These are phyloP conservation scores for Tricharina praecox DNA, from an alignment of 495 filamentous ascomycete genomes.

Conservation along the genomic window DNA sequence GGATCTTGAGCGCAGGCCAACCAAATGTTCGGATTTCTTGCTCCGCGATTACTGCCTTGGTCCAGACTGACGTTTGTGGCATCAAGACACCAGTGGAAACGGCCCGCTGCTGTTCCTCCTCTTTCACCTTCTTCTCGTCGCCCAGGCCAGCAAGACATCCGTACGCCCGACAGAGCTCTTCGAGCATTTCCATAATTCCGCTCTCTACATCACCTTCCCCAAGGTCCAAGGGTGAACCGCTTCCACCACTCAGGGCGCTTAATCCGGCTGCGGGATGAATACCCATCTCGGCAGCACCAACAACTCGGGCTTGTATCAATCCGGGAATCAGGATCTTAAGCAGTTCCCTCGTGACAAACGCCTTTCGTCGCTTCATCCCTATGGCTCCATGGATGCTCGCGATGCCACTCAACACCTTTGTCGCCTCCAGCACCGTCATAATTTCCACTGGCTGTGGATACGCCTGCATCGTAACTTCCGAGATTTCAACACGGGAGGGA, in stretches of 20 bases:
- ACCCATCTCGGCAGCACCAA: slow-evolving; percentile 83
- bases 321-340: slow-evolving; percentile 66
- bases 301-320: slow-evolving; percentile 78
- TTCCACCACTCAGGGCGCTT: slow-evolving; percentile 23
- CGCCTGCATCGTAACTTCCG: slow-evolving; percentile 20
- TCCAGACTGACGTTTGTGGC: slow-evolving; percentile 10
- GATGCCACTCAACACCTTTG: slow-evolving; percentile 55
- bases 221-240: slow-evolving; percentile 41
- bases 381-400: slow-evolving; percentile 61
- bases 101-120: slow-evolving; percentile 7
- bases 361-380: slow-evolving; percentile 70
- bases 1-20: slow-evolving; percentile 54
- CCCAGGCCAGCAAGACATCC: slow-evolving; percentile 23
- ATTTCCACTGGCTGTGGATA: slow-evolving; percentile 24
- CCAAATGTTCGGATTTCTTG: slow-evolving; percentile 41
- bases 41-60: slow-evolving; percentile 34
- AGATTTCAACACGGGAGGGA: slow-evolving; percentile 29
- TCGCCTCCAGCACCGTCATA: slow-evolving; percentile 32
- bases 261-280: slow-evolving; percentile 77
- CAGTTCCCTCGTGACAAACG: slow-evolving; percentile 67
- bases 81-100: neutral
- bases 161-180: slow-evolving; percentile 34
- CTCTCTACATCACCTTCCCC: slow-evolving; percentile 59
- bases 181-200: slow-evolving; percentile 46
- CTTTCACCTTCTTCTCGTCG: slow-evolving; percentile 5